Percentiles rank a stretch among this genome's conserved stretches.
These are phyloP conservation scores for Sporothrix brasiliensis DNA, from an alignment of 2,329 filamentous ascomycete species.

Conservation along the genomic window DNA sequence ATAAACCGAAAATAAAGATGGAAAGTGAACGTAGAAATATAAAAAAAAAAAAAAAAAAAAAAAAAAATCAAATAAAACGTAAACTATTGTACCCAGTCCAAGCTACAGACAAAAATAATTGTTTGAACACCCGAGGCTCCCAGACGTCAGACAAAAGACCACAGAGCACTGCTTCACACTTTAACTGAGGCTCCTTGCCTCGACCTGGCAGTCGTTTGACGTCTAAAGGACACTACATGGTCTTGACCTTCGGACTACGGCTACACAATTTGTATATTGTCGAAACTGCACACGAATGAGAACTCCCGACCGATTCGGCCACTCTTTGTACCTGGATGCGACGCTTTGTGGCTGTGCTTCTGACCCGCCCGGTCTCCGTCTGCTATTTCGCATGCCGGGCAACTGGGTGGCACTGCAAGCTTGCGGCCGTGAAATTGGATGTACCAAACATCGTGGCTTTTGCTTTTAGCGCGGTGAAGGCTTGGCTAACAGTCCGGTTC, in stretches of 20 bases:
- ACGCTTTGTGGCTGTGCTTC: background rate
- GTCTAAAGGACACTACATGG: too few relatives aligned
- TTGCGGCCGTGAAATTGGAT: background rate
- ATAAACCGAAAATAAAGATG: too few relatives aligned
- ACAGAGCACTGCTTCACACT: too few relatives aligned
- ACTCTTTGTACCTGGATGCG: background rate
- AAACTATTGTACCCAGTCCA: too few relatives aligned
- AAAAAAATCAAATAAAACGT: too few relatives aligned
- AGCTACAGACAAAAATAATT: too few relatives aligned
- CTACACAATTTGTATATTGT: background rate
- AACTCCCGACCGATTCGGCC: background rate
- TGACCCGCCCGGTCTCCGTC: background rate
- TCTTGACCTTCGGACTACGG: background rate
- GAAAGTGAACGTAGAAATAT: too few relatives aligned
- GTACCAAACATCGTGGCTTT: background rate
- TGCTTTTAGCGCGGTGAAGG: background rate
- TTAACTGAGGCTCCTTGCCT: too few relatives aligned
- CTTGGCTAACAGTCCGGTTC: background rate
- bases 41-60: too few relatives aligned
- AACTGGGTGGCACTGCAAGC: background rate
- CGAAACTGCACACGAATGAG: background rate
- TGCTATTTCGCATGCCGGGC: background rate
- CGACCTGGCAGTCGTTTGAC: too few relatives aligned
- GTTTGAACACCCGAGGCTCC: too few relatives aligned
- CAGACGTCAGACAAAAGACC: too few relatives aligned